These are phyloP conservation scores for Podila horticola DNA, from an alignment of 192 early-diverging fungal species.

Conservation along the genomic window DNA sequence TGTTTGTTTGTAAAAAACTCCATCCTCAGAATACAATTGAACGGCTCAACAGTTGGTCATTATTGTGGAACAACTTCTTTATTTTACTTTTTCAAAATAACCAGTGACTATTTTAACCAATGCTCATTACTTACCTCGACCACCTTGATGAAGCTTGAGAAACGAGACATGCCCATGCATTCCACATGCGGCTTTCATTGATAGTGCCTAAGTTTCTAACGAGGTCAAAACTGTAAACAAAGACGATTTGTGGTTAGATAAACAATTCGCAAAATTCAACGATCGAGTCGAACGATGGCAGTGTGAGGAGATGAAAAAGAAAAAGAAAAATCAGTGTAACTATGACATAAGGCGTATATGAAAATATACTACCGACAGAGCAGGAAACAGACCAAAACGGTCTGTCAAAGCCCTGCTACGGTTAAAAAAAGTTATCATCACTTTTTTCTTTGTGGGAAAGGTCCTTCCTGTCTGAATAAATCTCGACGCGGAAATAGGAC, in stretches of 20 bases:
- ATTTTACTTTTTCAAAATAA: no score
- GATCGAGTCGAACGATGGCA: background rate
- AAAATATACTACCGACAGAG: slow-evolving; percentile 50
- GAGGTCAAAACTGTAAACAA: background rate
- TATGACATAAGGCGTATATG: slow-evolving; percentile 55
- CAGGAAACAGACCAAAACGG: slow-evolving; percentile 54
- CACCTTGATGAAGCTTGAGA: no score
- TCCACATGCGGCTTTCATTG: no score
- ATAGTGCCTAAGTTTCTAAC: background rate
- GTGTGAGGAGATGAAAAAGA: background rate
- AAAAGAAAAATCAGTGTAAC: slow-evolving; percentile 51
- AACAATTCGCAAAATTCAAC: background rate
- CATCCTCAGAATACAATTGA: no score
- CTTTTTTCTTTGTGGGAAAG: slow-evolving; percentile 17
- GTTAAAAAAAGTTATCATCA: slow-evolving; percentile 54
- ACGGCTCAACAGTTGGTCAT: no score
- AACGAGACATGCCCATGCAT: no score
- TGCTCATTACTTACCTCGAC: background rate
- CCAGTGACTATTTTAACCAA: no score
- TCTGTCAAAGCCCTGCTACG: slow-evolving; percentile 46
- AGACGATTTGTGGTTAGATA: background rate
- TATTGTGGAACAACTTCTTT: no score
- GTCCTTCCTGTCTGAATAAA: background rate
- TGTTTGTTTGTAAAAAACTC: no score
- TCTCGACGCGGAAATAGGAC: background rate